phyloP scores from a whole-genome alignment of 305 asterid genomes.

The Fraxinus velutina region DNA sequence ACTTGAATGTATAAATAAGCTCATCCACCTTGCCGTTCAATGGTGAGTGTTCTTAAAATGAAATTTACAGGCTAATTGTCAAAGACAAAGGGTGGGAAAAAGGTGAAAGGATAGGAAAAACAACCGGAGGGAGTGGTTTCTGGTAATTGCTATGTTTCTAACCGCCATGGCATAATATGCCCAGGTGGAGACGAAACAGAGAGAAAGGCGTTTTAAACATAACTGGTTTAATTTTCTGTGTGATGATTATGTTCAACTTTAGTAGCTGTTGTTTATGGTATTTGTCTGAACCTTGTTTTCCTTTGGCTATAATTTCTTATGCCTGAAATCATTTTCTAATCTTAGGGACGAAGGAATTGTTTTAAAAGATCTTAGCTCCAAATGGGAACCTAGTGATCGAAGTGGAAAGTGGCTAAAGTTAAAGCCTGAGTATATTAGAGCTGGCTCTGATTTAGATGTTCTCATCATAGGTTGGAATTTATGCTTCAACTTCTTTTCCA shows the following conservation, averaged over 20 bases:
- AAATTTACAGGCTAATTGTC: not conserved
- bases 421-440: conserved; percentile 91
- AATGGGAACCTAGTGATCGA: conserved; percentile 98
- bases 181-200: not conserved
- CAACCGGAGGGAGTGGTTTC: not conserved
- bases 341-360: conserved; percentile 90
- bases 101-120: not conserved
- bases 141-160: not conserved
- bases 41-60: conserved; percentile 9
- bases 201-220: not conserved
- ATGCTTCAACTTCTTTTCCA: conserved; percentile 4
- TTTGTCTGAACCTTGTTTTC: conserved; percentile 21
- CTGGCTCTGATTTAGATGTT: conserved; percentile 90
- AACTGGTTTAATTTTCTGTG: conserved; percentile 12
- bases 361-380: conserved; percentile 81
- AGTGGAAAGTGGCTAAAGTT: conserved; percentile 95
- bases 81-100: not conserved
- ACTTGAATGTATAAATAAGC: not conserved
- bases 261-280: conserved; percentile 9
- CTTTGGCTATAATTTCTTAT: conserved; percentile 25
- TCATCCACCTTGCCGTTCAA: conserved; percentile 3
- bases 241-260: conserved; percentile 6
- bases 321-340: conserved; percentile 19
- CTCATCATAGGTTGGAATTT: conserved; percentile 68
- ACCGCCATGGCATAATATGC: not conserved